Evolutionary conservation across 805 yeast species (phyloP), one percentile per base, ranked within the genome.

Genomic region (Candida tammaniensis): DNA sequence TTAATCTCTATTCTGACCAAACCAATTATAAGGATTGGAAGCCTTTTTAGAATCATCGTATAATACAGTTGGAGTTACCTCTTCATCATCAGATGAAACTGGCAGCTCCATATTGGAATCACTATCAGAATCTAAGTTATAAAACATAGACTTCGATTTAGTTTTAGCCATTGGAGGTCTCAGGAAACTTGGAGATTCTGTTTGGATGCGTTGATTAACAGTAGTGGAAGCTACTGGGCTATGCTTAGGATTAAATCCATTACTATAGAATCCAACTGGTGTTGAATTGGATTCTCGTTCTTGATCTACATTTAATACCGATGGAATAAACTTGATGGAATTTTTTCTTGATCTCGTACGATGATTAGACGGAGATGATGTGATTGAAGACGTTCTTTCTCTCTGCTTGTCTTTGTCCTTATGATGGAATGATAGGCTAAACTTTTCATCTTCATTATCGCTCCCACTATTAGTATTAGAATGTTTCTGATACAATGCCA

Each of bases 251-350:
- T 16, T 25, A n/a, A 18, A 4, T 18, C 21, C 14, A 9, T 16
- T 23, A 7, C 23, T 15, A 21, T 37, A 37, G 16, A 37, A 24
- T 13, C 48, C 48, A 8, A 40, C 30, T 5, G 48, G 44, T 4
- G 44, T 40, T 4, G 41, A 29, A 19, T 34, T 39, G 17, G 33
- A 9, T 4, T 37, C 42, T 17, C 39, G 30, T 12, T 32, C 37
- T n/a, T 26, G 31, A 7, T 39, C 40, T 11, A 11, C 14, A 13
- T 23, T 33, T n/a, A 43, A 37, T 8, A 46, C 47, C 2, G 62
- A 50, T 4, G 65, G 61, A 15, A 55, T 50, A 36, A 58, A 60
- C 42, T 57, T 60, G 37, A 61, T 39, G 4, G 65, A 55, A 37
- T 52, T 56, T 36, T 52, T 48, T 17, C 62, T 41, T 7, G 51